Conservation (phyloP, 495 filamentous ascomycete genomes). For the Lophiostoma macrostomum region DNA sequence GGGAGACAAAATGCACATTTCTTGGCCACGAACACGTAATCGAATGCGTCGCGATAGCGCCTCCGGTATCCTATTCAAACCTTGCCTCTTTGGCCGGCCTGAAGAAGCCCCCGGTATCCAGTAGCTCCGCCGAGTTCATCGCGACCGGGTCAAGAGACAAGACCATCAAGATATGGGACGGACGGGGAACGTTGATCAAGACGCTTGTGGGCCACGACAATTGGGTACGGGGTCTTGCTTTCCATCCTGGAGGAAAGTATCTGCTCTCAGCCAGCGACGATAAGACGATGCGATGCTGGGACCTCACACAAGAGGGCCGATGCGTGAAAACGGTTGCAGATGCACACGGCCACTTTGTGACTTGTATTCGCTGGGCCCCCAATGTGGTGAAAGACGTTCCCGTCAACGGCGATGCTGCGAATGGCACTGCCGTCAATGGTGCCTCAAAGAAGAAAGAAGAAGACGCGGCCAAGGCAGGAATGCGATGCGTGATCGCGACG, state of each 20-base stretch:
- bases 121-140: conserved; percentile 80
- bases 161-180: conserved; percentile 87
- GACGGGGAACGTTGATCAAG: conserved; percentile 79
- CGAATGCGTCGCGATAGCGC: conserved; percentile 87
- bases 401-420: conserved; percentile 44
- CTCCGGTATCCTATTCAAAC: conserved; percentile 70
- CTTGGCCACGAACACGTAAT: conserved; percentile 87
- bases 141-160: conserved; percentile 91
- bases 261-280: conserved; percentile 83
- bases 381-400: conserved; percentile 59
- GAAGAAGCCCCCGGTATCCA: conserved; percentile 72
- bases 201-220: conserved; percentile 91
- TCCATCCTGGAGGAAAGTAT: conserved; percentile 94
- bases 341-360: conserved; percentile 83
- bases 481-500: conserved; percentile 63
- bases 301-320: conserved; percentile 83
- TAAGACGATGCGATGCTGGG: conserved; percentile 93
- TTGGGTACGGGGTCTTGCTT: conserved; percentile 85
- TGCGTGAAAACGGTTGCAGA: conserved; percentile 80
- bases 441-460: conserved; percentile 47
- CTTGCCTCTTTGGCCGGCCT: conserved; percentile 78
- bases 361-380: conserved; percentile 89
- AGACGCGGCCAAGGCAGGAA: conserved; percentile 44
- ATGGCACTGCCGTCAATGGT: conserved; percentile 49
- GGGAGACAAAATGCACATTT: conserved; percentile 75